Base-by-base conservation (phyloP, 2,329 filamentous ascomycete species). In the Pseudonectria foliicola region DNA sequence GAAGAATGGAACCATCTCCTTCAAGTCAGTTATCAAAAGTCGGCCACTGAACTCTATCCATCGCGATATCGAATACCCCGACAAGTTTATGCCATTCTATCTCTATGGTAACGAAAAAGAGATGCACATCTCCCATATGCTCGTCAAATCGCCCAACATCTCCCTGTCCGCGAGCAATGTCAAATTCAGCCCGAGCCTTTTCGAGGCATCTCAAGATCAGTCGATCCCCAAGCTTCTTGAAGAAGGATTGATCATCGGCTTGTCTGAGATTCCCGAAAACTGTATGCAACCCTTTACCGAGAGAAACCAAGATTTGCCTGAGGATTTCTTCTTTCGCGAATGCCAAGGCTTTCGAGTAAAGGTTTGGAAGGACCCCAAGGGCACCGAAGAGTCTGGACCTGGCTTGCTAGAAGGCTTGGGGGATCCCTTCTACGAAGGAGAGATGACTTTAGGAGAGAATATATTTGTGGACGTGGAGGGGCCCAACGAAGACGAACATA, bases 71-170 rank as follows among this genome's bases (percentile, higher is more conserved):
- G 34, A 49, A 1, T 68, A 66, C 13, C 66, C 65, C 0, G 10
- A 36, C 0, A 43, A 48, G 0, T 57, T 51, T 42, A 64, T 63
- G 58, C 64, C 64, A 0, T 68, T 68, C 34, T 68, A 67, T 23
- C 52, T 68, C n/a, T 68, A 68, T 37, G 63, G 65, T 7, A 53
- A 34, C 45, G 45, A 46, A 3, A 28, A 49, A 0, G 55, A 65
- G 27, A 34, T 45, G 2, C 58, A 68, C 35, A 64, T 68, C 25
- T 57, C 64, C n/a, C 66, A 70, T 39, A 53, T 66, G 27, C 59
- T 69, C 14, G 52, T 60, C n/a, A 48, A 53, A 3, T 52, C 62
- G 0, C 66, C 64, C n/a, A 69, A 67, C 43, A 61, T 56, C 8
- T 50, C 54, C 4, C 49, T 63, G 1, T 56, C 53, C 0, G 57